These are phyloP conservation scores for Asterophora parasitica DNA, from an alignment of 768 basidiomycete species.

Conservation along the genomic window DNA sequence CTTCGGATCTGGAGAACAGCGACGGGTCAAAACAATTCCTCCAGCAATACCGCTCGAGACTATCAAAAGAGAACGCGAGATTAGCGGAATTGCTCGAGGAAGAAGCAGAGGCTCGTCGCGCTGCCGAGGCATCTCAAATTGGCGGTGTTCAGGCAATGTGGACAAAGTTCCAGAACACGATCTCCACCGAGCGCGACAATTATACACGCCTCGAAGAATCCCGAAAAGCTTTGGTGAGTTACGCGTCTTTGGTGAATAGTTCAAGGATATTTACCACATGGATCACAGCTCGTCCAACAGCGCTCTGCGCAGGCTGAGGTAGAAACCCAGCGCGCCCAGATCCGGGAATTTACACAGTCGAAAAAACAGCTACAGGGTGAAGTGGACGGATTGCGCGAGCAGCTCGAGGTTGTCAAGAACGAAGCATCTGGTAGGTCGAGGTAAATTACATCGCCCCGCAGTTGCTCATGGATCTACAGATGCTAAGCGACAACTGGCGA, in stretches of 20 bases:
- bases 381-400: conserved; percentile 46
- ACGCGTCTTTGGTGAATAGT: not conserved
- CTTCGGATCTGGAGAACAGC: conserved; percentile 54
- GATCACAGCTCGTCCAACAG: conserved; percentile 59
- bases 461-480: conserved; percentile 28
- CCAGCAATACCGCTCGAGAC: conserved; percentile 49
- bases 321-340: conserved; percentile 57
- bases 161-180: conserved; percentile 58
- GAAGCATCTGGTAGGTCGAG: conserved; percentile 49
- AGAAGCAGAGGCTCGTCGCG: conserved; percentile 57
- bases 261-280: not conserved
- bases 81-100: conserved; percentile 54
- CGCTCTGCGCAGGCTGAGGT: conserved; percentile 59
- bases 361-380: conserved; percentile 60
- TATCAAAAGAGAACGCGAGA: conserved; percentile 53
- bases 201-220: conserved; percentile 66
- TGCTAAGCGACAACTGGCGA: conserved; percentile 54
- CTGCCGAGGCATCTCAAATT: conserved; percentile 58
- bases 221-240: conserved; percentile 59
- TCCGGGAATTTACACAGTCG: conserved; percentile 50
- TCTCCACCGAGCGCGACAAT: conserved; percentile 54
- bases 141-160: conserved; percentile 63
- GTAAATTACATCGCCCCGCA: too few relatives aligned
- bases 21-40: conserved; percentile 65
- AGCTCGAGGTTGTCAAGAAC: conserved; percentile 52